Percentiles rank a stretch among this genome's conserved stretches.
phyloP scores from a whole-genome alignment of 306 rosid species.

The Rosa lucieae region DNA sequence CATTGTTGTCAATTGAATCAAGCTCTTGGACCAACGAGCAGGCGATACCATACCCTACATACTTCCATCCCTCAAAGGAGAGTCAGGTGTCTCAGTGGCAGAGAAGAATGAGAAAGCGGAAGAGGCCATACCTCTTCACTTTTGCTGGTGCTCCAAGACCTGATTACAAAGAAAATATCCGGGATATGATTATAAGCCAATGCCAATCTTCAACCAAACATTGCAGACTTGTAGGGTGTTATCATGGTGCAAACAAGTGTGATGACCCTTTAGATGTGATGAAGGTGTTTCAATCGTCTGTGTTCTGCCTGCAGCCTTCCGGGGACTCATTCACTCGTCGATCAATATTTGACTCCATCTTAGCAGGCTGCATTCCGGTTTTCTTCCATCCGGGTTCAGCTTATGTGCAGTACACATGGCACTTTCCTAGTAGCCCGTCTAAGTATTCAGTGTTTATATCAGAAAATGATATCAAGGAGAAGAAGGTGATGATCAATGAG shows the following conservation, averaged over 20 bases:
- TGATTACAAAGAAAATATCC: slow-evolving; percentile 1
- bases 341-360: slow-evolving; percentile 56
- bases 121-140: slow-evolving; percentile 46
- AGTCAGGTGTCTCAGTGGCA: slow-evolving; percentile 43
- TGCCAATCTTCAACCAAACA: slow-evolving; percentile 27
- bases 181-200: slow-evolving; percentile 38
- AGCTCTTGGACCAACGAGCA: slow-evolving; percentile 41
- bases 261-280: slow-evolving; percentile 32
- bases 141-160: slow-evolving; percentile 57
- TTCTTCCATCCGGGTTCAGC: slow-evolving; percentile 58
- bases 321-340: slow-evolving; percentile 58
- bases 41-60: slow-evolving; percentile 59
- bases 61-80: slow-evolving; percentile 48
- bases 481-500: slow-evolving; percentile 32
- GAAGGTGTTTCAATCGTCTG: slow-evolving; percentile 42
- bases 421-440: slow-evolving; percentile 34
- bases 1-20: slow-evolving; percentile 46
- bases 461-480: slow-evolving; percentile 27
- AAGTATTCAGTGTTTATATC: slow-evolving; percentile 41
- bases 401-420: slow-evolving; percentile 57
- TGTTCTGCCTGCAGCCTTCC: slow-evolving; percentile 58
- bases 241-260: slow-evolving; percentile 16
- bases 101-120: slow-evolving; percentile 34
- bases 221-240: slow-evolving; percentile 40
- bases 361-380: slow-evolving; percentile 60